These are phyloP conservation scores for Mycosphaerella sp. DNA, from an alignment of 2,329 filamentous ascomycete species.

Conservation along the genomic window DNA sequence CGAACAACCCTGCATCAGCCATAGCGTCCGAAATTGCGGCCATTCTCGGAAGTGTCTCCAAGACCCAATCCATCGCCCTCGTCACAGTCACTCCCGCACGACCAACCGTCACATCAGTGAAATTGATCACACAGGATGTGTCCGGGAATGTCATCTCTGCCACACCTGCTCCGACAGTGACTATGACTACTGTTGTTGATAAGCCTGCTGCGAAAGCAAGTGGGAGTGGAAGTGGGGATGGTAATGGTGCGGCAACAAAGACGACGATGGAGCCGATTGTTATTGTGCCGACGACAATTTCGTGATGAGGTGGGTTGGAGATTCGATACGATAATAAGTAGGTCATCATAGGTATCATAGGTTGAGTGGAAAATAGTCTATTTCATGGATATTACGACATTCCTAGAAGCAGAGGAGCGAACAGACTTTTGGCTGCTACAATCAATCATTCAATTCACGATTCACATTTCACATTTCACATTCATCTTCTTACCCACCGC, in stretches of 20 bases:
- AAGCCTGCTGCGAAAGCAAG: neutral
- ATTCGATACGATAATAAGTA: too few species aligned
- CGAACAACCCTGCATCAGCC: conserved; percentile 7
- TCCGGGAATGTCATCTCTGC: conserved; percentile 10
- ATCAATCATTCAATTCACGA: too few species aligned
- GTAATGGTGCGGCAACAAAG: neutral
- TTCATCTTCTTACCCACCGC: too few species aligned
- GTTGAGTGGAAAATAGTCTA: too few species aligned
- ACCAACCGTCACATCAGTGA: conserved; percentile 22
- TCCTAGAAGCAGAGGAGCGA: too few species aligned
- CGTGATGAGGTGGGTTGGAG: too few species aligned
- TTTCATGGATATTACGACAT: too few species aligned
- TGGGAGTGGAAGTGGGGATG: neutral
- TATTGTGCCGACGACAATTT: conserved; percentile 3
- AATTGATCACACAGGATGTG: conserved; percentile 18
- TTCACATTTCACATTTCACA: too few species aligned
- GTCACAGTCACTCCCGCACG: conserved; percentile 13
- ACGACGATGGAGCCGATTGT: conserved; percentile 4
- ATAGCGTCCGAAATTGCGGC: conserved; percentile 21
- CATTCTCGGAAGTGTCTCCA: conserved; percentile 15
- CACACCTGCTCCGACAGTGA: conserved; percentile 7
- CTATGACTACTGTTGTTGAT: conserved; percentile 11
- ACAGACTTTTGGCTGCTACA: too few species aligned
- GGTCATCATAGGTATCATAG: too few species aligned
- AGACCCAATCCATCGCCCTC: conserved; percentile 5